Base-by-base conservation (phyloP, 495 filamentous ascomycete species). In the Clavariopsis aquatica region DNA sequence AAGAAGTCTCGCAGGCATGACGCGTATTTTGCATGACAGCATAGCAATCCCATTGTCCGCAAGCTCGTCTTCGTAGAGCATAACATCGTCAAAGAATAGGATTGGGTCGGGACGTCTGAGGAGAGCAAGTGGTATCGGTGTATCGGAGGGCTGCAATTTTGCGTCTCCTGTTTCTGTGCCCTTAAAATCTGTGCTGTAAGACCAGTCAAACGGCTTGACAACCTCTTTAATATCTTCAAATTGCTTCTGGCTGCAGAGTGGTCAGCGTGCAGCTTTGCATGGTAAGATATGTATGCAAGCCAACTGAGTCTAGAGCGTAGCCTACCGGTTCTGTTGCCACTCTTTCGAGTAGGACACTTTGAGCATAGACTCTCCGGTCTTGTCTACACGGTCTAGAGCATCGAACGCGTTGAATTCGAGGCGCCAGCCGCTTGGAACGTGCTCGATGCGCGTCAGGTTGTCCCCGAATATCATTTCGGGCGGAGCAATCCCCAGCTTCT, bases 391-490 rank as follows among this genome's bases (percentile, higher is more conserved):
- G 74, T 94, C 90, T 55, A 98, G 80, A 5, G 93, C 94, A 72
- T 92, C 89, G 60, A 85, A 88, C 19, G 95, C 89, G 66, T 88
- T 88, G 77, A 98, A 98, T 15, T 79, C 72, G 55, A 98, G 82
- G 3, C 78, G 75, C 90, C 92, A 98, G 8, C 85, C 84, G 60
- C 79, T 84, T 20, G 79, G 79, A 22, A 77, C 57, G 75, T 98
- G 91, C 59, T 85, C 81, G 24, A 98, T 82, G 1, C 80, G 74
- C 24, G 95, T 86, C 31, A 85, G 79, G 76, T 98, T 98, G 78
- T 98, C 92, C 31, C 94, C 94, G 70, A 98, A 98, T 36, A 98
- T 98, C 94, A 98, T 98, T 77, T 98, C 94, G 1, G 95, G 94
- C 7, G 91, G 86, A 13, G 92, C 82, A 75, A 98, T 96, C 15